These are phyloP conservation scores for Jaminaea rosea DNA, from an alignment of 1,284 basidiomycete species.

Conservation along the genomic window DNA sequence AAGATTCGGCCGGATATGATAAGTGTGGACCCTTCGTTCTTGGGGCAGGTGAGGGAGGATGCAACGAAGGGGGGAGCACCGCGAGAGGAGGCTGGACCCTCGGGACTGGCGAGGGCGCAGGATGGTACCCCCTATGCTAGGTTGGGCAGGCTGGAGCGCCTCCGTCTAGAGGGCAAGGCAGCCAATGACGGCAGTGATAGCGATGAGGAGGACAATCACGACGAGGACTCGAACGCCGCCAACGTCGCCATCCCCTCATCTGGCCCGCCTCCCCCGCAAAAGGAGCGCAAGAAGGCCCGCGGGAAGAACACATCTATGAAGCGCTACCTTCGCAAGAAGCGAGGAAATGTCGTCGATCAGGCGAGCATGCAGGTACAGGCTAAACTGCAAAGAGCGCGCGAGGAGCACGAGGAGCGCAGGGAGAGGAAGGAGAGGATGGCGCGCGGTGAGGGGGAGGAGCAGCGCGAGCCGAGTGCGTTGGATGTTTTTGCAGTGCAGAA, in stretches of 20 bases:
- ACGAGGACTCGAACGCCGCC: slow-evolving; percentile 8
- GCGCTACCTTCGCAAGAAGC: slow-evolving; percentile 38
- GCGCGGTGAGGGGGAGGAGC: background rate
- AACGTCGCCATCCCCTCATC: slow-evolving; percentile 1
- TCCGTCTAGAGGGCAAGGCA: slow-evolving; percentile 25
- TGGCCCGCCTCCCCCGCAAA: slow-evolving; percentile 14
- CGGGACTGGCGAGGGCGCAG: slow-evolving; percentile 8
- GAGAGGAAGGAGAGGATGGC: background rate
- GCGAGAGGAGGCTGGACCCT: slow-evolving; percentile 49
- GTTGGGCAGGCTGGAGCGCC: slow-evolving; percentile 29
- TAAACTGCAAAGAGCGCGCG: background rate
- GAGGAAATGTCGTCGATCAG: slow-evolving; percentile 40
- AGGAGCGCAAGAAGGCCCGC: slow-evolving; percentile 37
- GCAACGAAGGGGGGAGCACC: slow-evolving; percentile 62
- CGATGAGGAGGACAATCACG: no score
- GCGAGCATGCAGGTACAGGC: slow-evolving; percentile 11
- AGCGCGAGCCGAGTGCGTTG: background rate
- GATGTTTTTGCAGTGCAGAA: background rate
- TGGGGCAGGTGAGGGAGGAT: slow-evolving; percentile 44
- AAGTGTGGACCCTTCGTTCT: slow-evolving; percentile 71
- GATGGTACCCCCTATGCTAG: slow-evolving; percentile 41
- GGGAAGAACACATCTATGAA: slow-evolving; percentile 40
- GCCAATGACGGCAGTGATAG: no score
- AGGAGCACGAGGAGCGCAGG: background rate
- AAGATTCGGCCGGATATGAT: slow-evolving; percentile 96